phyloP scores from a whole-genome alignment of 2,329 filamentous ascomycete genomes.

The Fusarium tuaranense region DNA sequence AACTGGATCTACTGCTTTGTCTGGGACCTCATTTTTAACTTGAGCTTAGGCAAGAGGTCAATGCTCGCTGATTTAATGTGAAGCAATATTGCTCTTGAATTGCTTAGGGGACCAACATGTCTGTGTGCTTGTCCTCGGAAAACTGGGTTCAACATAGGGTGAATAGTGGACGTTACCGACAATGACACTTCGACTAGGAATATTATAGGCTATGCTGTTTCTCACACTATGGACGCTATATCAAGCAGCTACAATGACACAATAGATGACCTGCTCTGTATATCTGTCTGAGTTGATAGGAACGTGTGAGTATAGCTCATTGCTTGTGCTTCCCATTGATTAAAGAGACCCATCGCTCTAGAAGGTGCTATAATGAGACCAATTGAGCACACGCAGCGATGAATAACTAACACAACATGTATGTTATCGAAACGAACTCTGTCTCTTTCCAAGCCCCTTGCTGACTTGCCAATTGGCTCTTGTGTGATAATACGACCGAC shows the following conservation, averaged over 20 bases:
- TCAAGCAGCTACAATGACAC: rapidly evolving
- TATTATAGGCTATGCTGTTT: neutral
- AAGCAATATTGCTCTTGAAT: neutral
- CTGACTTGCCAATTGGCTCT: neutral
- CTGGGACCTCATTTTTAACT: neutral
- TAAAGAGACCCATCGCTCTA: neutral
- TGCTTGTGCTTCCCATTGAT: neutral
- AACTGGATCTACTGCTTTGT: neutral
- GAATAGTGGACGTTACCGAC: neutral
- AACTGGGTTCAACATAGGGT: neutral
- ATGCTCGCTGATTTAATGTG: neutral
- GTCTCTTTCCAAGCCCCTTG: neutral
- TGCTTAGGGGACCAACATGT: neutral
- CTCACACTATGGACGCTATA: neutral
- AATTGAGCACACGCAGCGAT: neutral
- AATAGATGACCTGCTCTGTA: too few relatives aligned
- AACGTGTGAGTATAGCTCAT: neutral
- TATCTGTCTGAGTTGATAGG: neutral
- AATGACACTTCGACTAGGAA: neutral
- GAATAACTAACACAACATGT: neutral
- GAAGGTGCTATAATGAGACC: neutral
- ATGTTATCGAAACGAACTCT: neutral
- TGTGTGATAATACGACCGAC: neutral
- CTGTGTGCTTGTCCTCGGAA: neutral
- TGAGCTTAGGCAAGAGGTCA: neutral